Evolutionary conservation across 768 basidiomycete species (phyloP).

Genomic region (Lactarius sanguifluus): DNA sequence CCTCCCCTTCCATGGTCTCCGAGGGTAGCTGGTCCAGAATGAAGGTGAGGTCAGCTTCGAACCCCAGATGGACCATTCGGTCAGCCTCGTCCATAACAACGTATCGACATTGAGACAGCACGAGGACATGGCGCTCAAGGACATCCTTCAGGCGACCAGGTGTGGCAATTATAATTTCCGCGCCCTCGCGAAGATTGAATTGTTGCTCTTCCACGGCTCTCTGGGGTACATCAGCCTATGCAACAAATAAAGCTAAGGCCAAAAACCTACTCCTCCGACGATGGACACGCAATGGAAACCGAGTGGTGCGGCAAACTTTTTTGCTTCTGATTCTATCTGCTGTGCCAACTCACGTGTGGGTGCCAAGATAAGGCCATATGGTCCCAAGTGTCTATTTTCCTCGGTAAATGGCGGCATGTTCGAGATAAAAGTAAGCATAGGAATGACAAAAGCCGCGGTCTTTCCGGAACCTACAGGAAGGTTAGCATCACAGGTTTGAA

Average conservation of each 20-base stretch:
- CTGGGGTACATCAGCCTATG: conserved; percentile 39
- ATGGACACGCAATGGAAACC: conserved; percentile 96
- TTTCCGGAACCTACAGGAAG: conserved; percentile 83
- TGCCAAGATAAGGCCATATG: conserved; percentile 89
- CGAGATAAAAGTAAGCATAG: conserved; percentile 94
- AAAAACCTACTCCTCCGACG: conserved; percentile 82
- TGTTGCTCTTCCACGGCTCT: conserved; percentile 97
- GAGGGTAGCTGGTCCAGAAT: conserved; percentile 91
- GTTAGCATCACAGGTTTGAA: background rate
- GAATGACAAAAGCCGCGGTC: conserved; percentile 97
- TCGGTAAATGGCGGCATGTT: conserved; percentile 83
- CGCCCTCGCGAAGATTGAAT: conserved; percentile 96
- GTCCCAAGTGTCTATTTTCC: conserved; percentile 91
- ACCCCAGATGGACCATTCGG: conserved; percentile 97
- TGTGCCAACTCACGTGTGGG: conserved; percentile 99
- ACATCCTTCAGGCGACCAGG: conserved; percentile 98
- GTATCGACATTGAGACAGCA: conserved; percentile 95
- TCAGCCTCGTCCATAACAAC: conserved; percentile 99
- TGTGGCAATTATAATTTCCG: conserved; percentile 98
- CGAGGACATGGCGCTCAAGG: conserved; percentile 92
- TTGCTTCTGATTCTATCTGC: conserved; percentile 91
- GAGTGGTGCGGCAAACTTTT: conserved; percentile 86
- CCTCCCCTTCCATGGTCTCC: conserved; percentile 87
- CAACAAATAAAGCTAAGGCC: conserved; percentile 24
- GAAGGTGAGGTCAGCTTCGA: conserved; percentile 91